phyloP scores from a whole-genome alignment of 179 eudicot genomes.

The Beta macrorhiza region DNA sequence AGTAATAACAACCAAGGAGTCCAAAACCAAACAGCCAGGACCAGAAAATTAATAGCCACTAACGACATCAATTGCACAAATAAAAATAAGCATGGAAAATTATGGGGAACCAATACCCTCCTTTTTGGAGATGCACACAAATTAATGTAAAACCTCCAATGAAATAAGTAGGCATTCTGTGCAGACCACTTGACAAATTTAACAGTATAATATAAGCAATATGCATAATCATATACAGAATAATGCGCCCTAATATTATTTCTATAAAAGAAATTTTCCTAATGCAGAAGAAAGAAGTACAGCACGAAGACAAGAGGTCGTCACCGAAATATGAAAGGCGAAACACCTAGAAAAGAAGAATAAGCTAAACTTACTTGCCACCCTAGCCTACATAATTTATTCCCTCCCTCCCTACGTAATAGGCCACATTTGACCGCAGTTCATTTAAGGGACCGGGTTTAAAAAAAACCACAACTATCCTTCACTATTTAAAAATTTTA shows the following conservation, averaged over 20 bases:
- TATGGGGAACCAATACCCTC: background rate
- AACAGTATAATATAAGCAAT: background rate
- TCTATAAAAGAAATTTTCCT: background rate
- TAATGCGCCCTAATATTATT: background rate
- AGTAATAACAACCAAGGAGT: background rate
- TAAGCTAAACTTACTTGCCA: too few species aligned
- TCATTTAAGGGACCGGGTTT: background rate
- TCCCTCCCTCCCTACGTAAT: background rate
- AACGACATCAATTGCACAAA: background rate
- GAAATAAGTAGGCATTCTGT: background rate
- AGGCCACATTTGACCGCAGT: background rate
- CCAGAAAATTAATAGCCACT: background rate
- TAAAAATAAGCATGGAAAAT: background rate
- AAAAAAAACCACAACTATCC: background rate
- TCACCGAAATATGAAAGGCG: too few species aligned
- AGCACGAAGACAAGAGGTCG: background rate
- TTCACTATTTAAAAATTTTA: background rate
- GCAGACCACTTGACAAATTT: background rate
- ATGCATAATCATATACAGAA: background rate
- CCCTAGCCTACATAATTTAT: background rate
- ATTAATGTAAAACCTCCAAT: background rate
- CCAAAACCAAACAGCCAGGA: background rate
- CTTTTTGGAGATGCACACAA: background rate
- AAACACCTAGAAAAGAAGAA: too few species aligned
- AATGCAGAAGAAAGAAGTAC: background rate